Evolutionary conservation across 2,329 filamentous ascomycete species (phyloP), one percentile per base, ranked within the genome.

Genomic region (Stagonosporopsis rhizophila): DNA sequence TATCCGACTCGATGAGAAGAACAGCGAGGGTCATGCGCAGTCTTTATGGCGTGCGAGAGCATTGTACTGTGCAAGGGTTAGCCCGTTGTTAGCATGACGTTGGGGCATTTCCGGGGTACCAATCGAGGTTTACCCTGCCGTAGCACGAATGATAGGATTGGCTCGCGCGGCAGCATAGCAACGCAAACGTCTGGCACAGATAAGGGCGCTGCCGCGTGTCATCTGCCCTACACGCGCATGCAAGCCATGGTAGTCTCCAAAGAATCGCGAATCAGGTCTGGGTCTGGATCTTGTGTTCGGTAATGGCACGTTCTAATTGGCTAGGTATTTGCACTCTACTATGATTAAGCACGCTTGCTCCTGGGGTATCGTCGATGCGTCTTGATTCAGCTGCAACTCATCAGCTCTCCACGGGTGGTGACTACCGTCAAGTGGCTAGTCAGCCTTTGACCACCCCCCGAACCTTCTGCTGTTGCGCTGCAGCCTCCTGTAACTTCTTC

Each of bases 401-500:
- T 44, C 47, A 42, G 56, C 37, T 46, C 37, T 46, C n/a, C 23
- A 27, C 34, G 48, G 41, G 28, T 47, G 40, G n/a, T n/a, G 32
- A 41, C 38, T 28, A 35, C 9, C 27, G 25, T 12, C 3, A 20
- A 42, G 20, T 27, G 27, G 23, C 37, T 63, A 71, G 37, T 72
- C 70, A 46, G 57, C 55, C 56, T 74, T 73, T 19, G 63, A 56
- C 38, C 69, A 64, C 39, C 61, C 61, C 14, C 72, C 68, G 20
- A 67, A 8, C 65, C 35, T 69, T 67, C 49, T 76, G 71, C 48
- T 74, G 71, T 41, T 67, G 67, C 47, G 75, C 70, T 47, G 74
- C 69, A 27, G 63, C 65, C 54, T 76, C 74, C 32, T 74, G 69
- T 34, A 75, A 65, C 67, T 80, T 80, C 65, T 78, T 79, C 65